Base-by-base conservation (phyloP, 805 yeast genomes). In the Kodamaea kaohsiungensis region DNA sequence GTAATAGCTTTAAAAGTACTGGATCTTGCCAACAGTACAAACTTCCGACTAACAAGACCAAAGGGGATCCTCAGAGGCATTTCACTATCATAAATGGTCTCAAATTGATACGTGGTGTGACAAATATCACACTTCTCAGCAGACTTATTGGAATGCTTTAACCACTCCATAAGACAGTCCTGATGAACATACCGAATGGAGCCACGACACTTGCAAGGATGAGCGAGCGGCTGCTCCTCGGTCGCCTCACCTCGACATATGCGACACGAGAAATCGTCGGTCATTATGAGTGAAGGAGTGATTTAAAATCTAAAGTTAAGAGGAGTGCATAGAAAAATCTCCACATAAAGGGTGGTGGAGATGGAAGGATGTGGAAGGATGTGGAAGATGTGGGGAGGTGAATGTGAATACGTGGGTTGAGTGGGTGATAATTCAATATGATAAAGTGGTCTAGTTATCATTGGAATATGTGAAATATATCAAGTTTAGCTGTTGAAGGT, bases 161-260 rank as follows among this genome's bases (percentile, higher is more conserved):
- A 80, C 99, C 99, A 93, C 64, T 90, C 95, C 62, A 85, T 73
- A 46, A 93, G 71, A 58, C 99, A 95, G 53, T 88, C 96, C 68
- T 93, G 96, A 68, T 95, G 99, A 52, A 95, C 89, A 64, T 86
- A 92, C 66, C 87, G 88, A 67, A 95, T 96, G 12, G 96, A 88
- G 1, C 99, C 99, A 51, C 91, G 79, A 71, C 99, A 95, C 64
- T 83, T 86, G 71, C 99, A 95, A 2, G 99, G 99, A 68, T 89
- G 92, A 59, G 82, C 87, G 46, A 95, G 75, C 2, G 97, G 97
- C 59, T 89, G 90, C 0, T 81, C 84, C 0, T 71, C 73, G 0
- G 95, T 83, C n/a, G 83, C 92, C 62, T 91, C 98, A 39, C 96
- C 93, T 51, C 97, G 87, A 67, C 99, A 95, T 46, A 95, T 92